Evolutionary conservation across 768 basidiomycete species (phyloP), one percentile per base, ranked within the genome.

Genomic region (Termitomyces sp.): DNA sequence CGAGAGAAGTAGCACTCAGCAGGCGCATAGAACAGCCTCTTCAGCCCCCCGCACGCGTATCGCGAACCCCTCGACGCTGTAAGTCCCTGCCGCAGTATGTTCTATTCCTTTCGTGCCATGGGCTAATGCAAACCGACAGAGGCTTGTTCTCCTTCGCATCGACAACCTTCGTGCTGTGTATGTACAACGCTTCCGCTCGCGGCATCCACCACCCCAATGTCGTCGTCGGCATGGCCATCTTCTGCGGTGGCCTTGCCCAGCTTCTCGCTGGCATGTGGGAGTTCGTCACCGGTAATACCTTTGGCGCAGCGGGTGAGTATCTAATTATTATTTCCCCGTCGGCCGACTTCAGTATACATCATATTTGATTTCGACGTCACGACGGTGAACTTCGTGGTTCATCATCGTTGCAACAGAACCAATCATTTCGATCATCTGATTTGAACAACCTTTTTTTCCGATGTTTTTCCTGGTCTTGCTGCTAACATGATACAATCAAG

Each of bases 261-360:
- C 76, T 95, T 47, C 73, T 94, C 40, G 93, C 92, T 32, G 94
- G 94, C 43, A 92, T 94, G 87, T 93, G 91, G 91, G 86, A 87
- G 70, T 87, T 86, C 72, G 81, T 84, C 16, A 72, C 79, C 33
- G 85, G 85, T 0, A 90, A 92, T 62, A 74, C 73, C 0, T 90
- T 91, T 30, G 53, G 43, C 35, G 53, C 53, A 32, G 53, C 30
- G 2, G 53, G 44, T 45, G 45, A 45, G 41, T 26, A 73, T 72
- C 32, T 79, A 78, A 1, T 79, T 80, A 1, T 79, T 80, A 7
- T n/a, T 28, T 10, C 16, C n/a, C 11, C 8, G 38, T 16, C 20
- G 22, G 22, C 2, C 35, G 6, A 24, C 9, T 20, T 3, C 28
- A 13, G 20, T 6, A 14, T 22, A 3, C 6, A 2, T 8, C 22